Evolutionary conservation across 108 stramenopile species (phyloP).

Genomic region (Cylindrotheca closterium): DNA sequence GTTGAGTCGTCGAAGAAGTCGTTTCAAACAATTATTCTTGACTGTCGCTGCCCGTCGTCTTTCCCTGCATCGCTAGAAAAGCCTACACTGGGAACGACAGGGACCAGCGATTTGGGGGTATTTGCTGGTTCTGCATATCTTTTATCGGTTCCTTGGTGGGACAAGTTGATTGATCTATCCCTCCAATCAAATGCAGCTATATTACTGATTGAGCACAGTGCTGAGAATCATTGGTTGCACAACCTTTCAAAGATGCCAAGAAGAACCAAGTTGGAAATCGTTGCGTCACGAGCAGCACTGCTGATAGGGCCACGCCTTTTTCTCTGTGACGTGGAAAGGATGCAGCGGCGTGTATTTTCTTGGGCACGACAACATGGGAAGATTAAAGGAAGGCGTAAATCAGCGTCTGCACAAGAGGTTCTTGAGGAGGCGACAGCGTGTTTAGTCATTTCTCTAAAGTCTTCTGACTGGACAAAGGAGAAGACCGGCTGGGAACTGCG

Average conservation of each 20-base stretch:
- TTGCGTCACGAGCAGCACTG: constrained; percentile 34
- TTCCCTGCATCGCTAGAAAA: constrained; percentile 13
- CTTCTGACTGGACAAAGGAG: neutral
- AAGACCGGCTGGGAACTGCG: constrained; percentile 40
- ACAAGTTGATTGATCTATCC: constrained; percentile 11
- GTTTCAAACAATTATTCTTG: constrained; percentile 31
- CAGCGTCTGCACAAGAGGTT: constrained; percentile 10
- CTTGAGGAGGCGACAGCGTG: constrained; percentile 11
- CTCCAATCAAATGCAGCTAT: neutral
- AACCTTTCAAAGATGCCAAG: constrained; percentile 7
- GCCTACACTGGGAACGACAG: neutral
- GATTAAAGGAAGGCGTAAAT: constrained; percentile 12
- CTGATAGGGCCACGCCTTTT: constrained; percentile 25
- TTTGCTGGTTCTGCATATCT: constrained; percentile 15
- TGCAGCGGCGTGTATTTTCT: constrained; percentile 22
- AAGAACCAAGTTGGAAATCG: constrained; percentile 24
- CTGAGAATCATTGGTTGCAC: constrained; percentile 12
- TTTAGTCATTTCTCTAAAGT: constrained; percentile 8
- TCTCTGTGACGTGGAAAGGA: constrained; percentile 3
- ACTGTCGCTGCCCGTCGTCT: constrained; percentile 31
- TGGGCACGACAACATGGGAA: constrained; percentile 35
- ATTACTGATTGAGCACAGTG: constrained; percentile 31
- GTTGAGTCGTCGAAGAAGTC: neutral
- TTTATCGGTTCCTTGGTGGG: constrained; percentile 36
- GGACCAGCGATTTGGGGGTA: neutral